A percentile compares a stretch with the other conserved stretches of the same genome.
Conservation (phyloP, 1,284 basidiomycete species). For the Ceratobasidium sp. region DNA sequence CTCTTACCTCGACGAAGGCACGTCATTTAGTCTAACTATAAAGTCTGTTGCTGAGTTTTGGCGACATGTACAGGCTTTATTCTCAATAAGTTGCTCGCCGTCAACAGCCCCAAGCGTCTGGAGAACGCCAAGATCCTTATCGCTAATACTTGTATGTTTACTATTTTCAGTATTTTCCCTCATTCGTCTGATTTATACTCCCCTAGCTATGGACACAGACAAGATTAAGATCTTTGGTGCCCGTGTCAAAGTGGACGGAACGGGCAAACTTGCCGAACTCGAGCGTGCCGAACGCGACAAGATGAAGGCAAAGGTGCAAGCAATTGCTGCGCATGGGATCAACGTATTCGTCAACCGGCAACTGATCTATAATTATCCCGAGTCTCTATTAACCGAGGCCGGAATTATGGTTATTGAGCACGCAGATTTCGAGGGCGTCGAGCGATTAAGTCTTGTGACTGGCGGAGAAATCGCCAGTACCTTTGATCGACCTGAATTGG, state of each 20-base stretch:
- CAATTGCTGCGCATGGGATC: slow-evolving; percentile 95
- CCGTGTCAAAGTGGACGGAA: slow-evolving; percentile 94
- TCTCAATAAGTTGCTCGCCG: slow-evolving; percentile 95
- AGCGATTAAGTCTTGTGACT: slow-evolving; percentile 94
- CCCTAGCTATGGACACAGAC: slow-evolving; percentile 97
- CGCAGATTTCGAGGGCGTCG: slow-evolving; percentile 99
- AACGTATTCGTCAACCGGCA: slow-evolving; percentile 99
- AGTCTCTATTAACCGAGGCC: slow-evolving; percentile 91
- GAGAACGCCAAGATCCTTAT: slow-evolving; percentile 98
- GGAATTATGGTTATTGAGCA: slow-evolving; percentile 99
- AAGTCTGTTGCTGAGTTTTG: neutral
- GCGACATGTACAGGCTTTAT: slow-evolving; percentile 82
- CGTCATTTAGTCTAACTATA: slow-evolving; percentile 46
- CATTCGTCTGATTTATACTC: neutral
- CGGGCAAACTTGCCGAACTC: slow-evolving; percentile 96
- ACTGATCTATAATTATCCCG: slow-evolving; percentile 99
- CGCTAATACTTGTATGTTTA: slow-evolving; percentile 86
- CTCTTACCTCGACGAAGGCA: slow-evolving; percentile 97
- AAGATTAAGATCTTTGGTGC: slow-evolving; percentile 99
- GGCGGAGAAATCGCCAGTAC: slow-evolving; percentile 98
- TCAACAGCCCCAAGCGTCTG: slow-evolving; percentile 94
- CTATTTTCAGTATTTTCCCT: neutral
- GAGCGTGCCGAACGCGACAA: slow-evolving; percentile 98
- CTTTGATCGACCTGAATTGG: slow-evolving; percentile 93
- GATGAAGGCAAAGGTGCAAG: slow-evolving; percentile 98